Evolutionary conservation across 2,329 filamentous ascomycete species (phyloP).

Genomic region (Aspergillus ochraceoroseus): DNA sequence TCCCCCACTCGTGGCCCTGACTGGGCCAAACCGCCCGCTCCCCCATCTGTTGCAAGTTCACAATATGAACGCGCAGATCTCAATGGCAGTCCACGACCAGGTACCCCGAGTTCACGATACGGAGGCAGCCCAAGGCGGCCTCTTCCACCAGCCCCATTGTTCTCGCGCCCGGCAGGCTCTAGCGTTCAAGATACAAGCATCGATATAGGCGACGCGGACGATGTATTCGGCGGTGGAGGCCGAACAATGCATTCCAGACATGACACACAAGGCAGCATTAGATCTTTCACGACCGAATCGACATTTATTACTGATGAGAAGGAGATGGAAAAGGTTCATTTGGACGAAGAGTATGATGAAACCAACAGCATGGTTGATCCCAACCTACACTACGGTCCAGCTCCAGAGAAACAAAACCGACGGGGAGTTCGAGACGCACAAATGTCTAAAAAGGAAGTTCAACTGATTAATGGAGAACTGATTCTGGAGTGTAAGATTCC

Average conservation of each 20-base stretch:
- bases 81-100: constrained; percentile 83
- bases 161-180: constrained; percentile 53
- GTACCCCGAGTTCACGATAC: constrained; percentile 84
- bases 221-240: constrained; percentile 61
- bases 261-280: constrained; percentile 53
- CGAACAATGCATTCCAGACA: constrained; percentile 47
- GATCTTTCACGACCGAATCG: constrained; percentile 58
- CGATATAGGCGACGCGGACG: constrained; percentile 51
- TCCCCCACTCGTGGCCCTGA: constrained; percentile 55
- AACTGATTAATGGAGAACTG: constrained; percentile 93
- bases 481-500: constrained; percentile 99
- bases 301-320: constrained; percentile 54
- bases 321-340: constrained; percentile 42
- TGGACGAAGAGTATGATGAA: constrained; percentile 45
- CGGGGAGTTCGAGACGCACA: constrained; percentile 81
- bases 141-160: constrained; percentile 81
- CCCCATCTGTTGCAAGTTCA: constrained; percentile 57
- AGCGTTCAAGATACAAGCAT: constrained; percentile 42
- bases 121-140: constrained; percentile 82
- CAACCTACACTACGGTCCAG: constrained; percentile 72
- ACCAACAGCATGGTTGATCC: constrained; percentile 54
- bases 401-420: constrained; percentile 78
- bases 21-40: constrained; percentile 67
- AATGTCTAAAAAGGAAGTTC: constrained; percentile 88
- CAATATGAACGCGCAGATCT: constrained; percentile 82